Evolutionary conservation across 2,329 filamentous ascomycete genomes (phyloP).

Genomic region (Nigrospora oryzae): DNA sequence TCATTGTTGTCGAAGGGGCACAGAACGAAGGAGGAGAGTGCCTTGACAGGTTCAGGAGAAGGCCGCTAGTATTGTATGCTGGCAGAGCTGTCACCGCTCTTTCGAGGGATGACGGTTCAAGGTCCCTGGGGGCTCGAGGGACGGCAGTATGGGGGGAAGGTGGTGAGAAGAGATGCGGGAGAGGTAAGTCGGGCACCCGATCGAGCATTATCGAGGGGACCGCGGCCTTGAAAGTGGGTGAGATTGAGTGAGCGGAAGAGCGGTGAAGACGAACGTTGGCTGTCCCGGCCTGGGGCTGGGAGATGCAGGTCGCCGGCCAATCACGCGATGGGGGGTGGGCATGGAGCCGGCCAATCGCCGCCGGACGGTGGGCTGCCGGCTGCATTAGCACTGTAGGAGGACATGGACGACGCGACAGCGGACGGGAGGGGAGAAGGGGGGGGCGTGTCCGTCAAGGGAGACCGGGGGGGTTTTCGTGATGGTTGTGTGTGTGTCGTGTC

Average conservation of each 20-base stretch:
- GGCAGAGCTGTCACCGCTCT: conserved; percentile 36
- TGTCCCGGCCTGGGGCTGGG: conserved; percentile 5
- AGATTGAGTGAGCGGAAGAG: conserved; percentile 6
- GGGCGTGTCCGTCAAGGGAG: too few relatives aligned
- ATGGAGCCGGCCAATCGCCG: neutral
- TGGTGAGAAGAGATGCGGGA: conserved; percentile 3
- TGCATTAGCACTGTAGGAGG: too few relatives aligned
- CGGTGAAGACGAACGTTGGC: conserved; percentile 8
- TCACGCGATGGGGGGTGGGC: too few relatives aligned
- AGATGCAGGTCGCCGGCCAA: conserved; percentile 4
- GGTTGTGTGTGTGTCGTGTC: too few relatives aligned
- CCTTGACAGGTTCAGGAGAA: conserved; percentile 26
- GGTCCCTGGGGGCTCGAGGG: conserved; percentile 5
- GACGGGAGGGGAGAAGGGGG: too few relatives aligned
- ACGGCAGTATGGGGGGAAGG: conserved; percentile 2
- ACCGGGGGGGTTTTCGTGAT: too few relatives aligned
- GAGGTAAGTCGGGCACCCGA: conserved; percentile 6
- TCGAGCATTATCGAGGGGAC: conserved; percentile 8
- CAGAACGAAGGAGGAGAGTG: conserved; percentile 22
- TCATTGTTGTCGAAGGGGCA: conserved; percentile 35
- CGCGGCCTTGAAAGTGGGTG: conserved; percentile 6
- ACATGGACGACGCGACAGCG: too few relatives aligned
- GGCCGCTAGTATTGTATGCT: conserved; percentile 37
- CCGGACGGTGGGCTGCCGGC: neutral
- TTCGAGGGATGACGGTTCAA: conserved; percentile 17